Base-by-base conservation (phyloP, 2,329 filamentous ascomycete species). In the Sporothrix curviconia region DNA sequence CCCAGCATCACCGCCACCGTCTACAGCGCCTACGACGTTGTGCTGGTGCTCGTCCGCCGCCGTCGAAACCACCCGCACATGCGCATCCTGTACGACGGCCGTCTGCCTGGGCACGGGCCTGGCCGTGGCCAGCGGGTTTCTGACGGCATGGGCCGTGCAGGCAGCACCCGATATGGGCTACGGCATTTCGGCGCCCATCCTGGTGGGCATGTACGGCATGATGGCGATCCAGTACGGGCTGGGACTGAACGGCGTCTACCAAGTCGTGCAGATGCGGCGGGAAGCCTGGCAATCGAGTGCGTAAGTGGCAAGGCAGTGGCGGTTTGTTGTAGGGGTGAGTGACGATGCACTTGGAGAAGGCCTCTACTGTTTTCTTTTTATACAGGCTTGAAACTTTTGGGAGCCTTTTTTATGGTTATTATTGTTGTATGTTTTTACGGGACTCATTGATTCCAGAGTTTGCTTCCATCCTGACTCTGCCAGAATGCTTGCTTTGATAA, bases 51-150 rank as follows among this genome's bases (percentile, higher is more conserved):
- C 8, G 9, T 19, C n/a, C n/a, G 7, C 6, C 8, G 32, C 15
- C 19, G 22, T n/a, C 55, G 49, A 28, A 12, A 6, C 14, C 55
- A 53, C 47, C 47, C 47, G 8, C 22, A 28, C 30, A 3, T 43
- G 22, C 56, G 56, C 17, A 9, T 54, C 11, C 3, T 54, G 22
- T 58, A 58, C 56, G 56, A 58, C 50, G 56, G 49, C n/a, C 42
- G 12, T 47, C 6, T 28, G 24, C 14, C 22, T 54, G 2, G 49
- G 49, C 49, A n/a, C 34, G 0, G 56, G 56, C 15, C 42, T 40
- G 7, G 42, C 56, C 42, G 36, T 58, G 3, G 56, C 49, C 39
- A 50, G 22, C 34, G 56, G 56, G 7, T 54, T 58, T 25, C 24
- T 58, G n/a, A 34, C 43, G 19, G 11, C 32, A 3, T 47, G 28